Evolutionary conservation across 495 filamentous ascomycete genomes (phyloP), one percentile per base, ranked within the genome.

Genomic region (Daldinia vernicosa): DNA sequence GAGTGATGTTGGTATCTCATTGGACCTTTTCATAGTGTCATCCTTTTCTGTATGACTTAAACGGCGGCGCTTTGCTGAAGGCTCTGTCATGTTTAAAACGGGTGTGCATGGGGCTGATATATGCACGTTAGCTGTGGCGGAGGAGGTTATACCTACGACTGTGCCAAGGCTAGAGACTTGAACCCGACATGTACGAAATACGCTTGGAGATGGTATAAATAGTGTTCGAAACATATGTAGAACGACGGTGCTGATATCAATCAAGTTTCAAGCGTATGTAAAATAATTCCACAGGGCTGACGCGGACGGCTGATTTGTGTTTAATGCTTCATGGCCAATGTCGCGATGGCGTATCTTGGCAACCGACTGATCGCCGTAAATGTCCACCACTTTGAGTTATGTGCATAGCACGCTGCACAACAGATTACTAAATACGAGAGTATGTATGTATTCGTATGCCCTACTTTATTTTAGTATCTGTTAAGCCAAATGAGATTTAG

Each of bases 1-100:
- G 35, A 84, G 74, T 7, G 82, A 80, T 15, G 61, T 28, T 14
- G 71, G 66, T 9, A 43, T 58, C 3, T 62, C 50, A 27, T 33
- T 15, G 14, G 63, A 8, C 22, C 39, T 40, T 28, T 53, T 30
- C 5, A 24, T 32, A 26, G 33, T 30, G 22, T 55, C 24, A 33
- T 71, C 35, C 35, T 27, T 52, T 3, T 47, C 40, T 9, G 53
- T 56, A 24, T 54, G 32, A 59, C 56, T 58, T n/a, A 60, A 22
- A n/a, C 71, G 74, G 8, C 52, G 73, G 33, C 75, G 73, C 39
- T 75, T 76, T 30, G 53, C 61, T 27, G 66, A 66, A 53, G 73
- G 75, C 45, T 70, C 72, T n/a, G 60, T 27, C 75, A 75, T 77
- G 22, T 35, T 60, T 15, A 55, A 40, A 28, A 40, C 6, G 14